Conservation (phyloP, 495 filamentous ascomycete species). For the Penicillium antarcticum region DNA sequence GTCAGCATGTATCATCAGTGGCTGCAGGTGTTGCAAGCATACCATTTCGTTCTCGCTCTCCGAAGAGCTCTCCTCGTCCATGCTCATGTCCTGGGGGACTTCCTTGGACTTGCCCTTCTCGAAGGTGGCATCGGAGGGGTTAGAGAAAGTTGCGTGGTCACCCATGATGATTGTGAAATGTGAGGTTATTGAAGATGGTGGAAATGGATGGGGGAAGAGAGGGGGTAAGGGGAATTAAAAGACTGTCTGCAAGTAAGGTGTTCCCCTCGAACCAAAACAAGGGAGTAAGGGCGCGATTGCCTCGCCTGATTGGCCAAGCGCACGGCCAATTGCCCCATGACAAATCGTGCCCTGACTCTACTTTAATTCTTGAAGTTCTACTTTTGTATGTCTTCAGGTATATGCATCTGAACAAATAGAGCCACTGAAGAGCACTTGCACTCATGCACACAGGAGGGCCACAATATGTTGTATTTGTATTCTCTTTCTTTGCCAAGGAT, state of each 20-base stretch:
- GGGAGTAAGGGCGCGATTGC: constrained; percentile 23
- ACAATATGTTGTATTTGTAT: too few species aligned
- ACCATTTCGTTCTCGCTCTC: constrained; percentile 68
- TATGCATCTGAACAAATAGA: too few species aligned
- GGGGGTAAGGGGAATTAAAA: constrained; percentile 15
- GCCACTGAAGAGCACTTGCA: too few species aligned
- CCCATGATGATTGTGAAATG: constrained; percentile 30
- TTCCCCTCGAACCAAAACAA: constrained; percentile 27
- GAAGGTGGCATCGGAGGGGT: constrained; percentile 36
- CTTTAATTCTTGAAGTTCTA: neutral
- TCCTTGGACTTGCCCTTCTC: constrained; percentile 61
- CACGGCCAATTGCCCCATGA: constrained; percentile 17
- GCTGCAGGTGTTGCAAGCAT: constrained; percentile 20
- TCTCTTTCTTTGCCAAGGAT: neutral
- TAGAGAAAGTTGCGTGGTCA: constrained; percentile 33
- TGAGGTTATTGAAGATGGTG: constrained; percentile 1
- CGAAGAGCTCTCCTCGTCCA: constrained; percentile 66
- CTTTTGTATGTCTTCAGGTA: too few species aligned
- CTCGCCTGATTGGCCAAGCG: constrained; percentile 18
- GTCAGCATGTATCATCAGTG: neutral
- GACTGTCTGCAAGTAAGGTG: constrained; percentile 27
- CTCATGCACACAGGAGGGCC: too few species aligned
- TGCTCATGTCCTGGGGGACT: constrained; percentile 53
- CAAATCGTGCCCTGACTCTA: constrained; percentile 14
- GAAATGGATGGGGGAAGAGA: neutral